Percentiles rank a stretch among this genome's conserved stretches.
These are phyloP conservation scores for Microbotryum scabiosae DNA, from an alignment of 1,284 basidiomycete genomes.

Conservation along the genomic window DNA sequence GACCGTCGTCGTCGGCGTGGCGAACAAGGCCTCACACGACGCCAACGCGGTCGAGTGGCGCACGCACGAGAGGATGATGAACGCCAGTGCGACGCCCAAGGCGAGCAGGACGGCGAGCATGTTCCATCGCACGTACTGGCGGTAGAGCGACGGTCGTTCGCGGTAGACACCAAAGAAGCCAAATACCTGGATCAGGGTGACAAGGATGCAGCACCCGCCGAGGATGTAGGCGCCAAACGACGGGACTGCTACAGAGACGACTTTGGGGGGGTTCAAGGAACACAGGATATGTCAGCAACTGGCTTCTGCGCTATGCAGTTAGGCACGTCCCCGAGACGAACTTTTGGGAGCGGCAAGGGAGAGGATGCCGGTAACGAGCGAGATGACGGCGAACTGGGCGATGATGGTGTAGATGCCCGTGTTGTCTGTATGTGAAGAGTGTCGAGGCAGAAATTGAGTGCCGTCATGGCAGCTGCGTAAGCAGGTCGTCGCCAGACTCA, in stretches of 20 bases:
- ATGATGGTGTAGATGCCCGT: constrained; percentile 75
- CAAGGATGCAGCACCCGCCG: constrained; percentile 63
- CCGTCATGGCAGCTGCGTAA: not conserved
- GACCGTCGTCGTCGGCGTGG: constrained; percentile 36
- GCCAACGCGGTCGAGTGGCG: constrained; percentile 61
- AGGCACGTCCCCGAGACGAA: constrained; percentile 43
- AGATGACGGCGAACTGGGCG: constrained; percentile 61
- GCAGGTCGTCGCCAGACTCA: constrained; percentile 1
- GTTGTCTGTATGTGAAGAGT: constrained; percentile 45
- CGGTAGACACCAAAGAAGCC: constrained; percentile 72
- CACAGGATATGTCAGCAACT: not conserved
- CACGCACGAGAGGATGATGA: constrained; percentile 67
- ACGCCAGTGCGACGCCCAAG: constrained; percentile 66
- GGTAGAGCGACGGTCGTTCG: constrained; percentile 53
- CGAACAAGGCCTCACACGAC: constrained; percentile 59
- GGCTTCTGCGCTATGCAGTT: not conserved
- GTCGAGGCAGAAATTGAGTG: not conserved
- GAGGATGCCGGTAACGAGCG: constrained; percentile 63
- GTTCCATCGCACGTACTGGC: constrained; percentile 43
- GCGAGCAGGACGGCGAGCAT: constrained; percentile 49
- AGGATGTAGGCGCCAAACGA: constrained; percentile 64
- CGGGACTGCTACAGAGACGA: constrained; percentile 73
- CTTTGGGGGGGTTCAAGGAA: constrained; percentile 42
- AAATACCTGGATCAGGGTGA: constrained; percentile 60
- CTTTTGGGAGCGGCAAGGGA: constrained; percentile 68